Percentiles rank a stretch among this genome's conserved stretches.
Evolutionary conservation across 2,329 filamentous ascomycete species (phyloP).

Genomic region (Tolypocladium capitatum): DNA sequence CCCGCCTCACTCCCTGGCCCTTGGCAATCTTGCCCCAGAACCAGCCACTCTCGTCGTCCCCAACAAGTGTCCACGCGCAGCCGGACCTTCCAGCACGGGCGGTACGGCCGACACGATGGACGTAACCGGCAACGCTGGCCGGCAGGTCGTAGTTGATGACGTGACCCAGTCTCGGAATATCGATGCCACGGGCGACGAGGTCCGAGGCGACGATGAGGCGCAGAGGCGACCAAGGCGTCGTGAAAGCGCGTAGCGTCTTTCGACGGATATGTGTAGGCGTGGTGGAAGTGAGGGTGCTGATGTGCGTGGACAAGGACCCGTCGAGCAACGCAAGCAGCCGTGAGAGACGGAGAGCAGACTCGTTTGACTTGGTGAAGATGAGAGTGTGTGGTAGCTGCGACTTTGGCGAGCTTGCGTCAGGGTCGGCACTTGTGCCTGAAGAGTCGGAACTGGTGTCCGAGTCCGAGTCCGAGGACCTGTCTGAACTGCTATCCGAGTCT

Average conservation of each 20-base stretch:
- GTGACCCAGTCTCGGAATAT: constrained; percentile 64
- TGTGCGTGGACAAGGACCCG: constrained; percentile 39
- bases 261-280: constrained; percentile 58
- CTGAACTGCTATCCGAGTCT: constrained; percentile 9
- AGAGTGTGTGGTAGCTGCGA: constrained; percentile 38
- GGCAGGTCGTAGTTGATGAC: constrained; percentile 94
- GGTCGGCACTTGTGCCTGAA: constrained; percentile 22
- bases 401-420: constrained; percentile 11
- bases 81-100: constrained; percentile 67
- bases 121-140: constrained; percentile 65
- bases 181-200: constrained; percentile 82
- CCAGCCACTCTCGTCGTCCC: constrained; percentile 74
- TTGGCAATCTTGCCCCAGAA: constrained; percentile 75
- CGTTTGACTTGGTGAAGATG: constrained; percentile 85
- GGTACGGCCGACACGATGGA: constrained; percentile 85
- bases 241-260: constrained; percentile 55
- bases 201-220: constrained; percentile 81
- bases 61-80: constrained; percentile 75
- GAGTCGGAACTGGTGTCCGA: constrained; percentile 16
- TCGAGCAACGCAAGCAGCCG: constrained; percentile 60
- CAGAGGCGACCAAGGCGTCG: constrained; percentile 49
- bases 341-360: constrained; percentile 73
- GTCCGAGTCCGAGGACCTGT: constrained; percentile 15
- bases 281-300: constrained; percentile 65
- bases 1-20: constrained; percentile 34